A percentile compares a stretch with the other conserved stretches of the same genome.
Evolutionary conservation across 768 basidiomycete species (phyloP).

Genomic region (Tricholoma terreum): DNA sequence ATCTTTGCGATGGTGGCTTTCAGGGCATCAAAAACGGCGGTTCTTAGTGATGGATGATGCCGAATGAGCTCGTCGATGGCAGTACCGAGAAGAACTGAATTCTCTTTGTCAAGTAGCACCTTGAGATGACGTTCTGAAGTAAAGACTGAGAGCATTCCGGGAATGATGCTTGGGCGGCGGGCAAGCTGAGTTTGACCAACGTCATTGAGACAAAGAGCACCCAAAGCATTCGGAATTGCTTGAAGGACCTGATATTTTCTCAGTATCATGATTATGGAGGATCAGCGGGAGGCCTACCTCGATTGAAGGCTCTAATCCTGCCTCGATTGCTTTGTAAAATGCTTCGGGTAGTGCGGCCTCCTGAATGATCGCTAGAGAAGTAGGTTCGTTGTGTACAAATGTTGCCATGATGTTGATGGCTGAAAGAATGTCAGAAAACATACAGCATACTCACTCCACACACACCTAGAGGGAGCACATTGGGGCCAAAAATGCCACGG

Average conservation of each 20-base stretch:
- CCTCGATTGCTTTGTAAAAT: slow-evolving; percentile 84
- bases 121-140: slow-evolving; percentile 82
- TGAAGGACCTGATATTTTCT: slow-evolving; percentile 66
- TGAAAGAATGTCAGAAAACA: slow-evolving; percentile 22
- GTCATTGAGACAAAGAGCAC: slow-evolving; percentile 93
- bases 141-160: slow-evolving; percentile 81
- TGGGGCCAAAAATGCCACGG: slow-evolving; percentile 80
- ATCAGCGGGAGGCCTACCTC: slow-evolving; percentile 51
- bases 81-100: slow-evolving; percentile 83
- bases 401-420: slow-evolving; percentile 95
- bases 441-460: slow-evolving; percentile 1
- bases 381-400: slow-evolving; percentile 98
- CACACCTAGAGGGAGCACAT: slow-evolving; percentile 80
- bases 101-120: slow-evolving; percentile 88
- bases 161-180: slow-evolving; percentile 77
- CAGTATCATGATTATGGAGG: slow-evolving; percentile 3
- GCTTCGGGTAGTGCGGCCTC: slow-evolving; percentile 86
- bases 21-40: slow-evolving; percentile 74
- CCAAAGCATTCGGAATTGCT: slow-evolving; percentile 92
- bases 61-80: slow-evolving; percentile 94
- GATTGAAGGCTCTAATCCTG: slow-evolving; percentile 79
- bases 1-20: slow-evolving; percentile 69
- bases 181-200: slow-evolving; percentile 79
- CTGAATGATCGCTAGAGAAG: slow-evolving; percentile 88
- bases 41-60: slow-evolving; percentile 88